Evolutionary conservation across 2,329 filamentous ascomycete species (phyloP).

Genomic region (Diaporthe amygdali): DNA sequence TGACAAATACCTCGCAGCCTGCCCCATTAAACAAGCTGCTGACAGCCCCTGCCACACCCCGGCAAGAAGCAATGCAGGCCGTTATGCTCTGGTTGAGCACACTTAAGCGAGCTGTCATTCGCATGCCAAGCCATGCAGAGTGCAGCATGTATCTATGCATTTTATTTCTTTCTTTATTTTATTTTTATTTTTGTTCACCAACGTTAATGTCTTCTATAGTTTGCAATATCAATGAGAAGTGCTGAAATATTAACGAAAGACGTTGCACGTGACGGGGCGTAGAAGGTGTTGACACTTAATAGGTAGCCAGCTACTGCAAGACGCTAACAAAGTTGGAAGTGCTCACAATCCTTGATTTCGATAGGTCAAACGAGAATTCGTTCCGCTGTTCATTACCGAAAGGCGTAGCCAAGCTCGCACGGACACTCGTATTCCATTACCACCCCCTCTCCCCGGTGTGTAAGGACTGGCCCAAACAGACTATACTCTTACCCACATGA

Average conservation of each 20-base stretch:
- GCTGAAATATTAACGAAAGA: background rate
- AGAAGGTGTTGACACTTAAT: no score
- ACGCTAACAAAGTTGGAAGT: background rate
- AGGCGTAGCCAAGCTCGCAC: background rate
- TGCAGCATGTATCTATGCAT: no score
- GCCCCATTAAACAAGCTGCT: background rate
- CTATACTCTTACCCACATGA: background rate
- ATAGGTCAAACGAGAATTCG: background rate
- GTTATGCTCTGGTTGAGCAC: no score
- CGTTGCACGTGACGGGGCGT: background rate
- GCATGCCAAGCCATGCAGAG: no score
- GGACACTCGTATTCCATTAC: no score
- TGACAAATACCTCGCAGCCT: background rate
- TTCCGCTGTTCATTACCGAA: background rate
- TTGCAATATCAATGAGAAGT: background rate
- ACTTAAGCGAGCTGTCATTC: background rate
- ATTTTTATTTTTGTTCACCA: background rate
- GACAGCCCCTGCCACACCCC: no score
- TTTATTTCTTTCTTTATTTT: no score
- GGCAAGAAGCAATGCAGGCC: background rate
- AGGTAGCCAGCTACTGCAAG: background rate
- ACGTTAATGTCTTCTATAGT: background rate
- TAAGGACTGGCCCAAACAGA: background rate
- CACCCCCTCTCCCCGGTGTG: no score
- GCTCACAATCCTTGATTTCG: background rate